A percentile compares a stretch with the other conserved stretches of the same genome.
phyloP scores from a whole-genome alignment of 75 land plant species.

The Pinus taeda region DNA sequence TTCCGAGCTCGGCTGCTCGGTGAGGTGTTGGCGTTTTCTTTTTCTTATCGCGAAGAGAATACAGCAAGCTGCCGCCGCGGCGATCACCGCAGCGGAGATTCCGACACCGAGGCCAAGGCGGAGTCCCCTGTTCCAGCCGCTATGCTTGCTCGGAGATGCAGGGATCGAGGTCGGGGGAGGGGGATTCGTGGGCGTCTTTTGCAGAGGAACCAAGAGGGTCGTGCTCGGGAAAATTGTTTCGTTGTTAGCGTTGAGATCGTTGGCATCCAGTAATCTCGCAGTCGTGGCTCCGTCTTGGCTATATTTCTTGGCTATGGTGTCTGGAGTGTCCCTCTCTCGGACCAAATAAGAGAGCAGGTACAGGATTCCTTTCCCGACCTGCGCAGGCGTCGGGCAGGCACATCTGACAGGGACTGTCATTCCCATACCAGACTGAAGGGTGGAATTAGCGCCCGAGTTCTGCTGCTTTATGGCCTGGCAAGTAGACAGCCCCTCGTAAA shows the following conservation, averaged over 20 bases:
- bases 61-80: background rate
- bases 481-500: conserved; percentile 54
- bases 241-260: conserved; percentile 2
- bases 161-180: conserved; percentile 1
- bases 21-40: background rate
- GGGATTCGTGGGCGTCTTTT: conserved; percentile 19
- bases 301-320: conserved; percentile 5
- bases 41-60: background rate
- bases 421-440: conserved; percentile 17
- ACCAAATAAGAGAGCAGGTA: conserved; percentile 48
- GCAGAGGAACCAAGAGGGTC: conserved; percentile 55
- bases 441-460: conserved; percentile 21
- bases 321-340: conserved; percentile 24
- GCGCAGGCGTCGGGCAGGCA: conserved; percentile 62
- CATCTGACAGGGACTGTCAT: conserved; percentile 55
- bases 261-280: conserved; percentile 27
- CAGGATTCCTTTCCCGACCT: conserved; percentile 29
- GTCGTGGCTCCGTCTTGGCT: conserved; percentile 17
- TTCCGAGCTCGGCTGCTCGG: background rate
- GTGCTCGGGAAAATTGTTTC: conserved; percentile 19
- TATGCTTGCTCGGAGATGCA: background rate
- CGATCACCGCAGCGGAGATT: background rate
- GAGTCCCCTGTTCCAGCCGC: background rate
- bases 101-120: background rate
- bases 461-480: conserved; percentile 47